A percentile compares a stretch with the other conserved stretches of the same genome.
Conservation (phyloP, 1,284 basidiomycete species). For the Cutaneotrichosporon mucoides region DNA sequence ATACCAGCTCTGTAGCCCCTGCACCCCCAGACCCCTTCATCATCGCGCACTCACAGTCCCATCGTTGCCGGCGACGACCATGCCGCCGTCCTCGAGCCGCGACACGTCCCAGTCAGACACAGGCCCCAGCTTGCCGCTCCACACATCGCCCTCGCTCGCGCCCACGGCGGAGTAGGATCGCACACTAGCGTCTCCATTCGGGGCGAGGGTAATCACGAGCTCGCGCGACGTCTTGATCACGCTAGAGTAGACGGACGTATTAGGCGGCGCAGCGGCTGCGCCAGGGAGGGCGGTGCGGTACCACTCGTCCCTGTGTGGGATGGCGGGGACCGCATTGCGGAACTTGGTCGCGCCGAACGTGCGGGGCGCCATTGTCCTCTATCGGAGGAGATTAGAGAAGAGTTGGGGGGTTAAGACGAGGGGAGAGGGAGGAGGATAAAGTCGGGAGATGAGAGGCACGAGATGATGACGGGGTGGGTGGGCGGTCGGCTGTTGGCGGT, state of each 20-base stretch:
- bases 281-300: constrained; percentile 28
- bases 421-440: too few species aligned
- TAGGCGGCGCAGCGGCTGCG: constrained; percentile 7
- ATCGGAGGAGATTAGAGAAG: neutral
- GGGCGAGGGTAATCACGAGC: constrained; percentile 33
- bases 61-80: constrained; percentile 33
- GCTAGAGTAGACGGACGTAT: constrained; percentile 24
- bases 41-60: constrained; percentile 26
- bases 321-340: constrained; percentile 34
- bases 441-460: too few species aligned
- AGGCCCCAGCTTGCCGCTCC: constrained; percentile 28
- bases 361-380: constrained; percentile 25
- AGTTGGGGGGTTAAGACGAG: too few species aligned
- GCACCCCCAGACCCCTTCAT: too few species aligned
- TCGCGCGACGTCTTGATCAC: constrained; percentile 38
- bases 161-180: constrained; percentile 21
- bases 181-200: constrained; percentile 30
- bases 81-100: constrained; percentile 29
- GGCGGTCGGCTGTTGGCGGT: neutral
- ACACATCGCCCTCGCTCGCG: constrained; percentile 12
- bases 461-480: neutral
- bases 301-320: constrained; percentile 33
- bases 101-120: constrained; percentile 44
- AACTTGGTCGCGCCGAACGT: constrained; percentile 45
- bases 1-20: too few species aligned